These are phyloP conservation scores for Cladosporium sp. DNA, from an alignment of 2,329 filamentous ascomycete species.

Conservation along the genomic window DNA sequence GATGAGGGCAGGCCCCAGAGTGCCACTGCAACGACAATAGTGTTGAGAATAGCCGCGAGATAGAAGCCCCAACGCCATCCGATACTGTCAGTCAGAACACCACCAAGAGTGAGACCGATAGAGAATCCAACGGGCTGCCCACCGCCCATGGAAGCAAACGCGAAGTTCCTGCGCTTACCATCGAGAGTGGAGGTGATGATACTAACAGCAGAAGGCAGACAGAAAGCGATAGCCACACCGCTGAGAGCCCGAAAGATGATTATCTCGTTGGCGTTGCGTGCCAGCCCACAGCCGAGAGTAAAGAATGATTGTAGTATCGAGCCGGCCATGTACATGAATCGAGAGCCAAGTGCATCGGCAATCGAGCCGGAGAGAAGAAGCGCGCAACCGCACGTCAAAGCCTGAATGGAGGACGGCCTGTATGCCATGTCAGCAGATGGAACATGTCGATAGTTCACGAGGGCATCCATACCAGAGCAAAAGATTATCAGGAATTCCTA, in stretches of 20 bases:
- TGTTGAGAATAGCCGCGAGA: slow-evolving; percentile 47
- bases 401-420: slow-evolving; percentile 33
- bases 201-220: slow-evolving; percentile 49
- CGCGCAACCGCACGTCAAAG: slow-evolving; percentile 50
- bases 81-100: slow-evolving; percentile 49
- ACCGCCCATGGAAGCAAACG: slow-evolving; percentile 52
- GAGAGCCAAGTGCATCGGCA: slow-evolving; percentile 52
- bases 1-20: slow-evolving; percentile 41
- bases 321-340: slow-evolving; percentile 49
- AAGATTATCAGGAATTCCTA: slow-evolving; percentile 32
- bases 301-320: slow-evolving; percentile 48
- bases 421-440: neutral
- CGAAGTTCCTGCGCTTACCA: slow-evolving; percentile 52
- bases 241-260: slow-evolving; percentile 31
- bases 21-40: slow-evolving; percentile 41
- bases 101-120: slow-evolving; percentile 53
- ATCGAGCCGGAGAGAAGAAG: slow-evolving; percentile 54
- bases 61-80: slow-evolving; percentile 57
- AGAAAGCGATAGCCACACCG: slow-evolving; percentile 33
- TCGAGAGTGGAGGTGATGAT: slow-evolving; percentile 51
- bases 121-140: slow-evolving; percentile 55
- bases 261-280: slow-evolving; percentile 35
- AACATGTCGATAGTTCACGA: neutral
- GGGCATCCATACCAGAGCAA: slow-evolving; percentile 27
- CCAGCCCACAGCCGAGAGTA: slow-evolving; percentile 47